Conservation (phyloP, 2,329 filamentous ascomycete genomes). For the Fusarium sp. region DNA sequence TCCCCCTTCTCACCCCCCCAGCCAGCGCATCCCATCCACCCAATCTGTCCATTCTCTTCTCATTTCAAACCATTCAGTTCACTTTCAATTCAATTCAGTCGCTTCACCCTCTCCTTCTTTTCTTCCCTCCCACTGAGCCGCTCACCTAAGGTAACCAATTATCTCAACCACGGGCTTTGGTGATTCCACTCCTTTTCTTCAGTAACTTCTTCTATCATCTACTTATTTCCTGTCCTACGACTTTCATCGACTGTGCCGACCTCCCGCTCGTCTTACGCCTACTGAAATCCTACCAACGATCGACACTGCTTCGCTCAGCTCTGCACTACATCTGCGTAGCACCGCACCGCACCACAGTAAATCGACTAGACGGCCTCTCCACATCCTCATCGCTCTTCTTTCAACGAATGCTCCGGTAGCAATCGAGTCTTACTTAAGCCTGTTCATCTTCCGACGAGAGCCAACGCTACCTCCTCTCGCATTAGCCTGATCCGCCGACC, state of each 20-base stretch:
- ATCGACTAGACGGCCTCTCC: conserved; percentile 33
- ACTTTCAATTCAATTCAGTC: conserved; percentile 38
- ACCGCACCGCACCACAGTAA: conserved; percentile 3
- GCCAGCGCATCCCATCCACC: conserved; percentile 39
- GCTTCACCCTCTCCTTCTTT: conserved; percentile 36
- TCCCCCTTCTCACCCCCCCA: conserved; percentile 39
- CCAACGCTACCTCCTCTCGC: conserved; percentile 27
- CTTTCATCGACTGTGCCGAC: conserved; percentile 26
- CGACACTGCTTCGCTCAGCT: conserved; percentile 34
- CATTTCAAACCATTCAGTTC: conserved; percentile 37
- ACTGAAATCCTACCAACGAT: conserved; percentile 34
- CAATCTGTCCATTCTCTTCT: conserved; percentile 39
- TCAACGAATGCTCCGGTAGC: conserved; percentile 50
- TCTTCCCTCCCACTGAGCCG: conserved; percentile 37
- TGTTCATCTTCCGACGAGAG: conserved; percentile 23
- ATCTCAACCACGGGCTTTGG: conserved; percentile 38
- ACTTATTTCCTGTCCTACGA: conserved; percentile 42
- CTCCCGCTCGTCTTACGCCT: conserved; percentile 21
- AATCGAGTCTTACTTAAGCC: conserved; percentile 39
- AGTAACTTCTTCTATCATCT: conserved; percentile 31
- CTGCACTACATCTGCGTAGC: conserved; percentile 11
- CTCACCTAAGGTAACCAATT: conserved; percentile 26
- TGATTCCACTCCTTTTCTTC: conserved; percentile 47
- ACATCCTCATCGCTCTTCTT: conserved; percentile 20
- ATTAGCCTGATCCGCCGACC: conserved; percentile 24